These are phyloP conservation scores for Rhododendron molle DNA, from an alignment of 148 eudicot species.

Conservation along the genomic window DNA sequence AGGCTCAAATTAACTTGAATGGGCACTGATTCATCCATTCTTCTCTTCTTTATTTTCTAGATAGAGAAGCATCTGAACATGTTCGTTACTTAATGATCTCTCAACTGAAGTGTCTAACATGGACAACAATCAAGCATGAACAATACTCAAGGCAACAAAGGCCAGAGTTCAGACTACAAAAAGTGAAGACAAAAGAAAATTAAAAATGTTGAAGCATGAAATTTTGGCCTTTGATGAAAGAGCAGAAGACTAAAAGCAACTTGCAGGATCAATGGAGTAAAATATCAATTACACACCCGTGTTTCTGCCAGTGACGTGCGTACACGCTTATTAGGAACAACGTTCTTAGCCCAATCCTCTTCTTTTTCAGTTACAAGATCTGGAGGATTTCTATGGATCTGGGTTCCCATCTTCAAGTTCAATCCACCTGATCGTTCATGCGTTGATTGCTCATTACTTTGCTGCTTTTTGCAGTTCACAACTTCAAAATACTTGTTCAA, in stretches of 20 bases:
- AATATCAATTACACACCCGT: slow-evolving; percentile 27
- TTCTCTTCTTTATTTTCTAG: neutral
- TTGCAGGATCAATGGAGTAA: neutral
- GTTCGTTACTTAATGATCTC: neutral
- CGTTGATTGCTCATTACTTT: slow-evolving; percentile 27
- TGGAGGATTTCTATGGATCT: slow-evolving; percentile 27
- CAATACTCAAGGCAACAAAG: neutral
- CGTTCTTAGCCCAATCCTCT: slow-evolving; percentile 30
- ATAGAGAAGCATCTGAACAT: neutral
- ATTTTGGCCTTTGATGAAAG: neutral
- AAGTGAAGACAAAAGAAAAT: neutral
- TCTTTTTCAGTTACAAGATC: slow-evolving; percentile 36
- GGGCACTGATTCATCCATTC: neutral
- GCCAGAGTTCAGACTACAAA: neutral
- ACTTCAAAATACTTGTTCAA: slow-evolving; percentile 34
- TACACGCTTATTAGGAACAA: slow-evolving; percentile 34
- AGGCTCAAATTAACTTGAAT: neutral
- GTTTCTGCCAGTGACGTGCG: slow-evolving; percentile 35
- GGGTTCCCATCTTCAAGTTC: slow-evolving; percentile 32
- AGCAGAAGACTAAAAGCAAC: neutral
- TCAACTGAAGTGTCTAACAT: neutral
- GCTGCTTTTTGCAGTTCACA: slow-evolving; percentile 40
- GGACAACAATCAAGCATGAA: neutral
- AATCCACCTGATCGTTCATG: slow-evolving; percentile 37
- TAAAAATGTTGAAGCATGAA: neutral